These are phyloP conservation scores for Paragyromitra xinjiangensis DNA, from an alignment of 495 filamentous ascomycete genomes.

Conservation along the genomic window DNA sequence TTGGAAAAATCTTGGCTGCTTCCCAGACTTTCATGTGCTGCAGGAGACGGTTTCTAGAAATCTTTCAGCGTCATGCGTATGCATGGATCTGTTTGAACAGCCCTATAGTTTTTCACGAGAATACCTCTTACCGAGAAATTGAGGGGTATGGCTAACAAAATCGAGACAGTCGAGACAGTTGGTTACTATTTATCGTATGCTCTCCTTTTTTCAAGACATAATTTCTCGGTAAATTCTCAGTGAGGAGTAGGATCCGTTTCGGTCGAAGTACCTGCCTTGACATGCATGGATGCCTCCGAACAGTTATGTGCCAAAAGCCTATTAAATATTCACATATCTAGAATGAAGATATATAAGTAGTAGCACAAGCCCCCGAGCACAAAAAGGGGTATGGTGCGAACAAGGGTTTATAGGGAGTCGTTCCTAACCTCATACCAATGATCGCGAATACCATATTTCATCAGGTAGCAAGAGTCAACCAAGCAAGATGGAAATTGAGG, in stretches of 20 bases:
- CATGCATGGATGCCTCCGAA: neutral
- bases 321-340: neutral
- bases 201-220: neutral
- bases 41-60: neutral
- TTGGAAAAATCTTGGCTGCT: neutral
- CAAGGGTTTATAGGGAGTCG: neutral
- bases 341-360: neutral
- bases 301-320: neutral
- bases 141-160: neutral
- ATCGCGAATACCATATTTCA: conserved; percentile 4
- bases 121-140: neutral
- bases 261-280: neutral
- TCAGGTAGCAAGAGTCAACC: neutral
- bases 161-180: neutral
- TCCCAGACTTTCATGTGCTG: neutral
- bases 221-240: neutral
- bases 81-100: no score
- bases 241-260: neutral
- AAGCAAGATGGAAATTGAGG: neutral
- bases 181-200: neutral
- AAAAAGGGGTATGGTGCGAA: neutral
- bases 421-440: conserved; percentile 9
- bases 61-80: neutral
- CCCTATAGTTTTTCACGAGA: neutral
- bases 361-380: neutral